These are phyloP conservation scores for Lojkania enalia DNA, from an alignment of 2,329 filamentous ascomycete species.

Conservation along the genomic window DNA sequence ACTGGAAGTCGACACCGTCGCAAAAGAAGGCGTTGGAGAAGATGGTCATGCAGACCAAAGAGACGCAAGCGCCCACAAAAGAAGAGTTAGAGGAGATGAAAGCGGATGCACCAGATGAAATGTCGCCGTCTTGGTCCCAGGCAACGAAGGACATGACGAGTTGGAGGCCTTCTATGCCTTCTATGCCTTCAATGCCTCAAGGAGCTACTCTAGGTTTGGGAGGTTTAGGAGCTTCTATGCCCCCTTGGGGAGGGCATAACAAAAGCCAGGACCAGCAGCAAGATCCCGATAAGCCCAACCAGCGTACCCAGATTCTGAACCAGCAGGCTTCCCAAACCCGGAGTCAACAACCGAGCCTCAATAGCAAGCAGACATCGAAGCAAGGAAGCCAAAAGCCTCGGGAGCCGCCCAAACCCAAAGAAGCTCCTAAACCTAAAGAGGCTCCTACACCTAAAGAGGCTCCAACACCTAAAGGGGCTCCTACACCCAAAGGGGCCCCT, in stretches of 20 bases:
- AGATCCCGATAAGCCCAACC: neutral
- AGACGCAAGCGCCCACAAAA: conserved; percentile 35
- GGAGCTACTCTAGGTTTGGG: conserved; percentile 27
- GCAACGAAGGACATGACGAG: conserved; percentile 38
- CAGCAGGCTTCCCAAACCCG: conserved; percentile 11
- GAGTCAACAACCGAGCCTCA: conserved; percentile 10
- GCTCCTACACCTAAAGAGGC: conserved; percentile 6
- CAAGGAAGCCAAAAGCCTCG: conserved; percentile 10
- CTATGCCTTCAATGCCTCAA: conserved; percentile 30
- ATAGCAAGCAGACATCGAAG: conserved; percentile 16
- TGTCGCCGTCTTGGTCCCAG: conserved; percentile 39
- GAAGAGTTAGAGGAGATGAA: conserved; percentile 43
- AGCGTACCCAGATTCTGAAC: conserved; percentile 7
- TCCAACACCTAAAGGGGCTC: neutral
- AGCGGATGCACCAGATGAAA: conserved; percentile 35
- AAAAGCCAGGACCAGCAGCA: conserved; percentile 12
- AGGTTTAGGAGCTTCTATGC: conserved; percentile 32
- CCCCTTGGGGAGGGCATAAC: conserved; percentile 18
- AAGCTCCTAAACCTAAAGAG: conserved; percentile 20
- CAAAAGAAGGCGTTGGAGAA: conserved; percentile 44
- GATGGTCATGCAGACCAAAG: conserved; percentile 43
- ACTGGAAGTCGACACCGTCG: conserved; percentile 38
- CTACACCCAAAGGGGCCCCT: neutral
- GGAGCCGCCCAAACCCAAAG: conserved; percentile 17
- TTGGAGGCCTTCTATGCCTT: conserved; percentile 33